phyloP scores from a whole-genome alignment of 163 green algal species.

The Prototheca cutis region DNA sequence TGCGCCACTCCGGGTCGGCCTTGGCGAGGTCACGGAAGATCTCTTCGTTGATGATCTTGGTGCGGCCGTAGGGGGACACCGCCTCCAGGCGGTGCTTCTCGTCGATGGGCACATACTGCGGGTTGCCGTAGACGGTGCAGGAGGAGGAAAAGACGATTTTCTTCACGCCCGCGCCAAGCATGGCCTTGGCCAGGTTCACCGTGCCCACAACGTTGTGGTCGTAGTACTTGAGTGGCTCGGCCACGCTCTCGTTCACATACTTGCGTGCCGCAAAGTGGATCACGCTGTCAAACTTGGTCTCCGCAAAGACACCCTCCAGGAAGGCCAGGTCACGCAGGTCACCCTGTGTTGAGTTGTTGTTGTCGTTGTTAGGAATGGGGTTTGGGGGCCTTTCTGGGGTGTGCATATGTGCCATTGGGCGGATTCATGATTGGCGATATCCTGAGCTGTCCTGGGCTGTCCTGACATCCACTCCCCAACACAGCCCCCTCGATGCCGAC shows the following conservation, averaged over 20 bases:
- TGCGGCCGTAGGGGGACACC: slow-evolving; percentile 82
- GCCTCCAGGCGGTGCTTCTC: slow-evolving; percentile 74
- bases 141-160: slow-evolving; percentile 92
- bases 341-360: slow-evolving; percentile 30
- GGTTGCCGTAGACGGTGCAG: slow-evolving; percentile 96
- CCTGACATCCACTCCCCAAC: background rate
- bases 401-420: no score
- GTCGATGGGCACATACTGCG: slow-evolving; percentile 78
- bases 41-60: slow-evolving; percentile 92
- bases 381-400: no score
- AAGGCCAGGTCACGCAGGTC: slow-evolving; percentile 63
- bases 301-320: slow-evolving; percentile 59
- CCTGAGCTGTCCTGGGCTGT: no score
- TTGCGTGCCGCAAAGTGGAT: slow-evolving; percentile 99
- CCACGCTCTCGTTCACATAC: slow-evolving; percentile 91
- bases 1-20: slow-evolving; percentile 67
- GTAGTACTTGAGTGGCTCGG: slow-evolving; percentile 93
- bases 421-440: no score
- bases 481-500: no score
- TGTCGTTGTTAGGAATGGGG: background rate
- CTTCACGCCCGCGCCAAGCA: slow-evolving; percentile 70
- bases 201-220: slow-evolving; percentile 91
- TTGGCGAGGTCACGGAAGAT: slow-evolving; percentile 82
- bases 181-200: slow-evolving; percentile 72
- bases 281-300: slow-evolving; percentile 77